Evolutionary conservation across 129 eudicot genomes (phyloP).

Genomic region (Artemisia tridentata): DNA sequence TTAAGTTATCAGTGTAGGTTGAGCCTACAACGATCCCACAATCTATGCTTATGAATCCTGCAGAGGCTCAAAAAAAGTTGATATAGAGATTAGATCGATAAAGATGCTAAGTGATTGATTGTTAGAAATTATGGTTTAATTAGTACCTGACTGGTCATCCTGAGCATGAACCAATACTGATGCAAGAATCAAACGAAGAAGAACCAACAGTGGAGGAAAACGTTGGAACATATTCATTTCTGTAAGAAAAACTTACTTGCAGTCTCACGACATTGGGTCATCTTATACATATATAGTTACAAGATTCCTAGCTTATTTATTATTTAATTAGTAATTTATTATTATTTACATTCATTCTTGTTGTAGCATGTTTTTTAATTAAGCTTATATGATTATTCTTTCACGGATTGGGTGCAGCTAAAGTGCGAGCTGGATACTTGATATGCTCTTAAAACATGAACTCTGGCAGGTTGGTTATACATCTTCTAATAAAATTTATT

Average conservation of each 20-base stretch:
- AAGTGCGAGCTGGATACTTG: no score
- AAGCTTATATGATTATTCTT: no score
- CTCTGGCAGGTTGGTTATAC: no score
- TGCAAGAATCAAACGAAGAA: conserved; percentile 4
- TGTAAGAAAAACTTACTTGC: background rate
- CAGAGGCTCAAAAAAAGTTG: background rate
- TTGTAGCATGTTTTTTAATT: no score
- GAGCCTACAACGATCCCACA: conserved; percentile 41
- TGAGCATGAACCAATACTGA: conserved; percentile 21
- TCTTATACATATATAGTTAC: background rate
- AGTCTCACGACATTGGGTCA: background rate
- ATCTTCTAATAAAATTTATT: no score
- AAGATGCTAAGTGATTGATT: background rate
- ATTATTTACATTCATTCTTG: no score
- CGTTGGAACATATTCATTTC: background rate
- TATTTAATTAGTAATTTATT: no score
- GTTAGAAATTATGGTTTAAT: background rate
- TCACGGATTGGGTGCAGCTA: no score
- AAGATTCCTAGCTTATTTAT: no score
- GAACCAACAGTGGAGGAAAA: conserved; percentile 4
- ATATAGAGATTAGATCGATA: background rate
- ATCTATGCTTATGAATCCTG: conserved; percentile 71
- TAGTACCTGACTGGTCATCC: conserved; percentile 32
- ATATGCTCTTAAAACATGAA: no score
- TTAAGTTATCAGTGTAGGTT: conserved; percentile 27